Conservation (phyloP, 345 rosid species). For the Capsella bursapastoris region DNA sequence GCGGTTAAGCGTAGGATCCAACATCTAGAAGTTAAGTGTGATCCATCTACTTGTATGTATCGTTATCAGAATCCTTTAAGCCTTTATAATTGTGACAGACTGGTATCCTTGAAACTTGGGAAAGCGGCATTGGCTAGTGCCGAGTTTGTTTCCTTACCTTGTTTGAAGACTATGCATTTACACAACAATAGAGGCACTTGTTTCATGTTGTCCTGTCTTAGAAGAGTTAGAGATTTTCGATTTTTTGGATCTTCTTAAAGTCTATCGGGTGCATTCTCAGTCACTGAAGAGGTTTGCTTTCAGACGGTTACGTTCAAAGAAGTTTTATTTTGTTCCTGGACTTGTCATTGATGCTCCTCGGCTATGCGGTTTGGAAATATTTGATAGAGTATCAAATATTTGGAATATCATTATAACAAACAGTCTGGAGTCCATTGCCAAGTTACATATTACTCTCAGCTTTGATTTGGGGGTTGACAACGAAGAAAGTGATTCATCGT, state of each 20-base stretch:
- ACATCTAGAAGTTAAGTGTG: no score
- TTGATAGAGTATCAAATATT: not conserved
- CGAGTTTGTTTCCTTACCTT: not conserved
- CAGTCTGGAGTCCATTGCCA: not conserved
- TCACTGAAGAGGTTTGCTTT: not conserved
- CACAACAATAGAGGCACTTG: not conserved
- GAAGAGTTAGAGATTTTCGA: not conserved
- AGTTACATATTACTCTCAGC: not conserved
- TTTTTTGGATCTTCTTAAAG: fast-evolving
- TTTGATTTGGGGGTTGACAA: not conserved
- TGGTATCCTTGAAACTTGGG: not conserved
- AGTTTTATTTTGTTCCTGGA: not conserved
- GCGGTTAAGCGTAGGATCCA: no score
- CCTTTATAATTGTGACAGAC: not conserved
- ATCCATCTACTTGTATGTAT: not conserved
- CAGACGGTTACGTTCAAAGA: no score
- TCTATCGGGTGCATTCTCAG: not conserved
- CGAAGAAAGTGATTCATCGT: not conserved
- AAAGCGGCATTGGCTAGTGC: not conserved
- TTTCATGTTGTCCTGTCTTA: not conserved
- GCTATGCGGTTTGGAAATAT: not conserved
- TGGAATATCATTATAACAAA: not conserved
- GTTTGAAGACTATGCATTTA: not conserved
- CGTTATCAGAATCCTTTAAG: not conserved
- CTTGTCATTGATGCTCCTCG: constrained; percentile 1